Base-by-base conservation (phyloP, 495 filamentous ascomycete species). In the Opeltia flavorubescens region DNA sequence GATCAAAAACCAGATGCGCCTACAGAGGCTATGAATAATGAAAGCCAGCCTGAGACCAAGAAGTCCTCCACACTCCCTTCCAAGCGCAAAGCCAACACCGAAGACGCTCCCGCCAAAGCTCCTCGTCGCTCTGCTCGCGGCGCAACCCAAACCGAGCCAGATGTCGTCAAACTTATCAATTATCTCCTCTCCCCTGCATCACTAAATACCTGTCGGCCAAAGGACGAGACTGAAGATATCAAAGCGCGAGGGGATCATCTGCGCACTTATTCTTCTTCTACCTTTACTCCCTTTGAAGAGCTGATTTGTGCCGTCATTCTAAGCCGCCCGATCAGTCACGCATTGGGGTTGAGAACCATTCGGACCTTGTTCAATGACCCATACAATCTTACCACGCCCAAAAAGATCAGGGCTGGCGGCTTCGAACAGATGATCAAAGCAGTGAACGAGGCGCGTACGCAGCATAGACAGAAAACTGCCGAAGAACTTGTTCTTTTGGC, bases 351-450 rank as follows among this genome's bases (percentile, higher is more conserved):
- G 21, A 48, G 60, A 12, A 55, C 58, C 2, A 64, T 64, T 31
- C 47, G 61, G 18, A 64, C 61, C 4, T 45, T 64, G 25, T 57
- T 62, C 45, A 64, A 64, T 45, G 42, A 49, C n/a, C 61, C 61
- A 0, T 57, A 61, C 43, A 44, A 53, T 25, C 51, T 59, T 41
- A 56, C 34, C 12, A 54, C 52, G 4, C 50, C 61, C 6, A 57
- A 56, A 28, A 51, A 50, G 26, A 54, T 61, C 23, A 30, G 47
- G 20, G 45, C 58, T 17, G 51, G 44, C 1, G 61, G 61, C 1
- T 34, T 39, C 5, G 55, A 62, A 27, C 44, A 39, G 1, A 36
- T 46, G 11, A 52, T 44, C 7, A 26, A 55, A 43, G 55, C 51
- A 0, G 18, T 59, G 28, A 45, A 56, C 20, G 20, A 48, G 17